Base-by-base conservation (phyloP, 2,329 filamentous ascomycete genomes). In the Aureobasidium sp. region DNA sequence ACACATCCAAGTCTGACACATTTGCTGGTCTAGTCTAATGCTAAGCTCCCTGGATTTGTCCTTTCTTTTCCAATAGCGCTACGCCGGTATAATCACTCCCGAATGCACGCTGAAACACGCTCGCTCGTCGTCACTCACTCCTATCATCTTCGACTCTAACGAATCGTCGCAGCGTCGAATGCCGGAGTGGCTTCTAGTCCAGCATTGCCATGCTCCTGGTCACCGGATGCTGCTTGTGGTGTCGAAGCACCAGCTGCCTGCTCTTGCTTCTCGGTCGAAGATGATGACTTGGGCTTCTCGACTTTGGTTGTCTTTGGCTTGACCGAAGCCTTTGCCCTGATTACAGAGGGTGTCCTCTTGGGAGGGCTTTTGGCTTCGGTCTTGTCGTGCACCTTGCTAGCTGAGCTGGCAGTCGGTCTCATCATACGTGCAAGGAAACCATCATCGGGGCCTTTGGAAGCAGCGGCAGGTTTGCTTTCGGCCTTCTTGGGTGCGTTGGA, bases 391-490 rank as follows among this genome's bases (percentile, higher is more conserved):
- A 81, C 81, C 74, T 89, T 90, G 64, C 79, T 85, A 9, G 85
- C 80, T 5, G 85, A 89, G 47, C 83, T 78, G 46, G 86, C 82
- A 0, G 88, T 92, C 2, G 88, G 88, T 42, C 88, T 79, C 84
- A 87, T 91, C 88, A 92, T 90, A 57, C 88, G 83, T n/a, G 87
- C 87, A 27, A 92, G 75, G 73, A 92, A 92, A 15, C 84, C 74
- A 65, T 89, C 85, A 64, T 89, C 86, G 1, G 87, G 78, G 19
- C 81, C 80, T 49, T 77, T 78, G 27, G 81, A 76, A 62, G 78
- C 77, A 66, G 7, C 78, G 64, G 54, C 80, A 67, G 66, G 77
- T 69, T 71, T 78, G 70, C 62, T 80, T 35, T 74, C 74, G 10
- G 77, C 69, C 64, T 81, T 84, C 71, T 83, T 86, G 50, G 50